These are phyloP conservation scores for Mesembryanthemum crystallinum DNA, from an alignment of 148 eudicot species.

Conservation along the genomic window DNA sequence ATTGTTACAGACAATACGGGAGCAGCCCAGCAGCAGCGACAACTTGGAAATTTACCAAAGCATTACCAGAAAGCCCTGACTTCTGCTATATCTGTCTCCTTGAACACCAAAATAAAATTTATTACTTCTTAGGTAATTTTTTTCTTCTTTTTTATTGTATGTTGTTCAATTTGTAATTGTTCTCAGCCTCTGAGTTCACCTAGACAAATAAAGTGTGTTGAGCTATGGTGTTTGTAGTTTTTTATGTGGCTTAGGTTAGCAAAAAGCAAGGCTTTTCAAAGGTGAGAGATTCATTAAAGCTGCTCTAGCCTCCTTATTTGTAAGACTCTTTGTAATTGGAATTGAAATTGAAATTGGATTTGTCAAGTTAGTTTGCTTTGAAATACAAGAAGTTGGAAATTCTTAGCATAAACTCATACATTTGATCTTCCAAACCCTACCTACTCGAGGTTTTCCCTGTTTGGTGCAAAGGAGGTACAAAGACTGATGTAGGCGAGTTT, in stretches of 20 bases:
- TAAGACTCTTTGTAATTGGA: too few relatives aligned
- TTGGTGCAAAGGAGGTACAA: too few relatives aligned
- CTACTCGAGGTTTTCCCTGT: too few relatives aligned
- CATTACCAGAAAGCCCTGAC: constrained; percentile 11
- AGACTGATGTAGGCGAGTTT: too few relatives aligned
- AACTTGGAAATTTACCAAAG: not conserved
- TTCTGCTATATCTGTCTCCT: not conserved
- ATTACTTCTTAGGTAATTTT: not conserved
- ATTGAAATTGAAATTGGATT: too few relatives aligned
- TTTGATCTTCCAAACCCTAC: too few relatives aligned
- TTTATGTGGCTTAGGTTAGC: constrained; percentile 3
- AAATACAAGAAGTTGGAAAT: too few relatives aligned
- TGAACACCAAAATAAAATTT: not conserved
- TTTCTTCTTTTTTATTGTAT: not conserved
- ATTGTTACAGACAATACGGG: constrained; percentile 6
- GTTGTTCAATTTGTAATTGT: not conserved
- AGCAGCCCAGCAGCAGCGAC: not conserved
- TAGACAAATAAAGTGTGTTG: not conserved
- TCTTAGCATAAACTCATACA: too few relatives aligned
- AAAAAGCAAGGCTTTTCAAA: not conserved
- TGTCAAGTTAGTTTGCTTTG: too few relatives aligned
- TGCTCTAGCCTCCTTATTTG: too few relatives aligned
- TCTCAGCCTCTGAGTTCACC: not conserved
- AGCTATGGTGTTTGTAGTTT: not conserved
- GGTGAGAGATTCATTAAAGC: not conserved